Evolutionary conservation across 2,329 filamentous ascomycete genomes (phyloP).

Genomic region (Microsporum audouinii): DNA sequence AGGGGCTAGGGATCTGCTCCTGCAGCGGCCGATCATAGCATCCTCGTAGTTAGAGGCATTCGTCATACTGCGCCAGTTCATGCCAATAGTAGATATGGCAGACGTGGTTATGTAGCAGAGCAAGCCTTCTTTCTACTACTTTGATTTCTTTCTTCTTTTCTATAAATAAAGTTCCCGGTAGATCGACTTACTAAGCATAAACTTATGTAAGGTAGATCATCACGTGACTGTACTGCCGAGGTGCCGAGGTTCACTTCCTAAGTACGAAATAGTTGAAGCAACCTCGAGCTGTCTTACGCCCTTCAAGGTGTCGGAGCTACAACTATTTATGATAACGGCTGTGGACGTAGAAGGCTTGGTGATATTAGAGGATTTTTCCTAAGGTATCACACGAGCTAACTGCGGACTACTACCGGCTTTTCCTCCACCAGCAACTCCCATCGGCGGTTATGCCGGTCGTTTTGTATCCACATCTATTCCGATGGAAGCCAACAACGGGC

Average conservation of each 20-base stretch:
- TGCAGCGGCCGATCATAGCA: not conserved
- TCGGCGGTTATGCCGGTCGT: not conserved
- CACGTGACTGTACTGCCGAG: not conserved
- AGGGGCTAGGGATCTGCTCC: not conserved
- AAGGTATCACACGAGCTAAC: not conserved
- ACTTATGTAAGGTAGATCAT: not conserved
- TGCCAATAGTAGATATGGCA: too few relatives aligned
- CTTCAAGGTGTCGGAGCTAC: too few relatives aligned
- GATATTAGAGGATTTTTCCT: too few relatives aligned
- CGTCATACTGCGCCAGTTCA: not conserved
- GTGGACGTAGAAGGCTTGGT: too few relatives aligned
- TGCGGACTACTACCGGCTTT: not conserved
- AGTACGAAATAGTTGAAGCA: too few relatives aligned
- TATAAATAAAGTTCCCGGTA: not conserved
- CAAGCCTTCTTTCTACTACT: not conserved
- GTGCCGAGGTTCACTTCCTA: too few relatives aligned
- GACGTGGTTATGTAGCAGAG: too few relatives aligned
- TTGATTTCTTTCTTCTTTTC: not conserved
- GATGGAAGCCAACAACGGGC: not conserved
- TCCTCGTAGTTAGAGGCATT: not conserved
- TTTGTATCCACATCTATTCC: not conserved
- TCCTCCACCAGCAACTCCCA: not conserved
- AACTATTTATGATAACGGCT: too few relatives aligned
- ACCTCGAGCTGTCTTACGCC: not conserved
- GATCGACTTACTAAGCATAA: not conserved